Base-by-base conservation (phyloP, 331 rosid species). In the Rhamnella rubrinervis region DNA sequence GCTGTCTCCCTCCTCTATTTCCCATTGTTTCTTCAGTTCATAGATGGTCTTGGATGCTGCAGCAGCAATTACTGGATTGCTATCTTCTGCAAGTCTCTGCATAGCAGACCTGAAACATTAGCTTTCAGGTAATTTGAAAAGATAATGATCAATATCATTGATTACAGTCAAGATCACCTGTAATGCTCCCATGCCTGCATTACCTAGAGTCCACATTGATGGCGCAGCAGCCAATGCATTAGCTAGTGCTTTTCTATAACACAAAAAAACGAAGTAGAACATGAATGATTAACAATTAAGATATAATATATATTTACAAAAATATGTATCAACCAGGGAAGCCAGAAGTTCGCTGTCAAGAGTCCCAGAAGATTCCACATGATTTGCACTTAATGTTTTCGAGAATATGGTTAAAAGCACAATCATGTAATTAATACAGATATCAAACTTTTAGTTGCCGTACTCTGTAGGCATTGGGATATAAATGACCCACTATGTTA, bases 141-240 rank as follows among this genome's bases (percentile, higher is more conserved):
- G 70, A 70, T 57, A 61, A 52, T 5, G 50, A 20, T 17, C 16
- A 26, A 2, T 57, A 15, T 2, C 16, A 9, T 4, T 18, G 18
- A 19, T 21, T 37, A 21, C 35, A 4, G 47, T 2, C 41, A 41
- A 49, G 15, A 38, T 31, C 41, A 93, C 98, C 96, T 93, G 96
- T 49, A 93, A 81, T 31, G 98, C 98, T 68, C 98, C 98, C 98
- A 93, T 91, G 78, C 97, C 98, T 21, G 96, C 95, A 80, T 93
- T 93, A 75, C 97, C 97, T 58, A 91, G 91, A 63, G 88, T 87
- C 98, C 98, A 93, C 91, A 85, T 93, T 60, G 98, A 88, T 58
- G 98, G 98, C 53, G 97, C 98, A 61, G 92, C 78, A 20, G 91
- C 96, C 58, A 95, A 82, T 50, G 98, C 98, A 75, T 91, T 95